A percentile compares a stretch with the other conserved stretches of the same genome.
These are phyloP conservation scores for Calophaca sinica DNA, from an alignment of 306 rosid genomes.

Conservation along the genomic window DNA sequence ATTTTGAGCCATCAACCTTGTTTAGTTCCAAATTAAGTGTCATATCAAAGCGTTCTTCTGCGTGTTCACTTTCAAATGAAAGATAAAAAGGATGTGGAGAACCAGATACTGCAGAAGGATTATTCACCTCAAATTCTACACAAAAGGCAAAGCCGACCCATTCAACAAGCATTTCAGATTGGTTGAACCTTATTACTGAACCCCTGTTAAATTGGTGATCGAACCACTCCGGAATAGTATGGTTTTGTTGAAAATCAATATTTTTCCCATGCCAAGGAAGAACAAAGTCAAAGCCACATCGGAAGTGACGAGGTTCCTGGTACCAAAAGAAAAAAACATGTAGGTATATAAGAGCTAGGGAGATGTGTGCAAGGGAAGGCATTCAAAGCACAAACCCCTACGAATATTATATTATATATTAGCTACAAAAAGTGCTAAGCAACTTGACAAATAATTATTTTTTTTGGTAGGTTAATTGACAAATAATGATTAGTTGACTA, in stretches of 20 bases:
- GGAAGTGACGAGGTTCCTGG: conserved; percentile 19
- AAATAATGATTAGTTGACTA: not conserved
- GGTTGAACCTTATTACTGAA: not conserved
- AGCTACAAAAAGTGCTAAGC: not conserved
- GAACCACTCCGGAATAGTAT: not conserved
- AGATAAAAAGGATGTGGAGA: conserved; percentile 14
- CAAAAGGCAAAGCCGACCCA: conserved; percentile 32
- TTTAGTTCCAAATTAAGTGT: not conserved
- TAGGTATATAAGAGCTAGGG: not conserved
- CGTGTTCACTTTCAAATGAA: conserved; percentile 27
- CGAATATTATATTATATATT: not conserved
- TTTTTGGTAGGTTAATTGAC: not conserved
- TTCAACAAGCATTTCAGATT: not conserved
- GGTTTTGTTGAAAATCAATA: too few species aligned
- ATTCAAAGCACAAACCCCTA: not conserved
- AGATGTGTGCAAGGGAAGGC: conserved; percentile 1
- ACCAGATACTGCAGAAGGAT: not conserved
- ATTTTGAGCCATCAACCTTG: not conserved
- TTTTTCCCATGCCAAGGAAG: not conserved
- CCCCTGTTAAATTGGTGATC: not conserved
- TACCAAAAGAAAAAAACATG: not conserved
- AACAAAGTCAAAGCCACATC: conserved; percentile 42
- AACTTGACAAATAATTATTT: not conserved
- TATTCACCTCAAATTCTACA: conserved; percentile 3
- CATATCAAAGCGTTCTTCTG: conserved; percentile 4